phyloP scores from a whole-genome alignment of 192 early-diverging fungal genomes.

The Backusella westeae region DNA sequence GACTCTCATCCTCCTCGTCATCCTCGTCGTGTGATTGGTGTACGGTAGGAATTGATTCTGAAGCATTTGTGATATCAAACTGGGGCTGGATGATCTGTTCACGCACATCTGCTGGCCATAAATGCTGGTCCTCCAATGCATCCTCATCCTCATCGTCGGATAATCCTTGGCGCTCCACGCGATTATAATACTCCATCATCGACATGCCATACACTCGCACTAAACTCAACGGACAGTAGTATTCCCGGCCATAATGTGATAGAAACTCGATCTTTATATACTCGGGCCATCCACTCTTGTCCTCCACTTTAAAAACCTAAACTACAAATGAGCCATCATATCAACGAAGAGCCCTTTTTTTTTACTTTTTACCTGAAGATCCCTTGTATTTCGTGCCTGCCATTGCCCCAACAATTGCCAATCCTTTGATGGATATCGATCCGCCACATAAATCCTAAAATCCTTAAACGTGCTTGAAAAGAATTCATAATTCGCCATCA shows the following conservation, averaged over 20 bases:
- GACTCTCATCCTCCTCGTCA: not conserved
- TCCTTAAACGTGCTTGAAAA: slow-evolving; percentile 94
- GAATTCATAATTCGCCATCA: slow-evolving; percentile 95
- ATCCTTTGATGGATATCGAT: slow-evolving; percentile 58
- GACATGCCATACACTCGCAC: slow-evolving; percentile 89
- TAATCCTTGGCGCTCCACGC: slow-evolving; percentile 46
- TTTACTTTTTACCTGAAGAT: slow-evolving; percentile 68
- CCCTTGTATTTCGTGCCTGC: slow-evolving; percentile 81
- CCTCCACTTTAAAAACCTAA: slow-evolving; percentile 72
- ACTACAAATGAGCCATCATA: too few relatives aligned
- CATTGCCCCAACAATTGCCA: slow-evolving; percentile 87
- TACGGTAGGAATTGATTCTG: slow-evolving; percentile 14
- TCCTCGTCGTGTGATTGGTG: not conserved
- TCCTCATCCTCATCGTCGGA: slow-evolving; percentile 17
- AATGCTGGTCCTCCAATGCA: slow-evolving; percentile 10
- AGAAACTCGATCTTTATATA: slow-evolving; percentile 89
- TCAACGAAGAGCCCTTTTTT: too few relatives aligned
- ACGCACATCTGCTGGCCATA: slow-evolving; percentile 34
- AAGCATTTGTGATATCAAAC: slow-evolving; percentile 12
- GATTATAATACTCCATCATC: slow-evolving; percentile 84
- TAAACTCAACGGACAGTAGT: slow-evolving; percentile 90
- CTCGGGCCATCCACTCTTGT: slow-evolving; percentile 75
- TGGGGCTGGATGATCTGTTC: slow-evolving; percentile 31
- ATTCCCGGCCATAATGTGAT: slow-evolving; percentile 86
- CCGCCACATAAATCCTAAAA: slow-evolving; percentile 73